Conservation (phyloP, 2,329 filamentous ascomycete species). For the Monilinia aucupariae region DNA sequence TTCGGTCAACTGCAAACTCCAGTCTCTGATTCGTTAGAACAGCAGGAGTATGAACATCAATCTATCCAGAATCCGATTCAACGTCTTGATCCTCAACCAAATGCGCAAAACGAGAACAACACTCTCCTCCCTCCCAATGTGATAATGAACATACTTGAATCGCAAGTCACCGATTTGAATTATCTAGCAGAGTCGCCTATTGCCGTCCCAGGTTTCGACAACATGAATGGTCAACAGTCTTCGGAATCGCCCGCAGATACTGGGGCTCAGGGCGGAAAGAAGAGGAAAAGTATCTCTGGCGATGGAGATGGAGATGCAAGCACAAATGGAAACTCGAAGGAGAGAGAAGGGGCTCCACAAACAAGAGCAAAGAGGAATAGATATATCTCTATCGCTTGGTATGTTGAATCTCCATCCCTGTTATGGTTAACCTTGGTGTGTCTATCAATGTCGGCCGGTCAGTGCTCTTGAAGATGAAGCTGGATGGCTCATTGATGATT, state of each 20-base stretch:
- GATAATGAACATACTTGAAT: slow-evolving; percentile 36
- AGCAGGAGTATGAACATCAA: too few species aligned
- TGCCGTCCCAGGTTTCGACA: slow-evolving; percentile 15
- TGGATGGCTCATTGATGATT: background rate
- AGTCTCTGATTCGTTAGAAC: too few species aligned
- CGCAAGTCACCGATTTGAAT: slow-evolving; percentile 33
- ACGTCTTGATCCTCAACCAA: background rate
- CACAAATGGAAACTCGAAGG: background rate
- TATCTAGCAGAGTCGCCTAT: slow-evolving; percentile 34
- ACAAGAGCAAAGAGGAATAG: slow-evolving; percentile 36
- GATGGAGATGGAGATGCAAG: slow-evolving; percentile 19
- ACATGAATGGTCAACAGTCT: slow-evolving; percentile 32
- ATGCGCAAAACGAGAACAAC: background rate
- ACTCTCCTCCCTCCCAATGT: slow-evolving; percentile 17
- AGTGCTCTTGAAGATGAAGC: background rate
- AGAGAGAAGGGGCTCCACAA: slow-evolving; percentile 24
- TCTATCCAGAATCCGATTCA: background rate
- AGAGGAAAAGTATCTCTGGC: slow-evolving; percentile 31
- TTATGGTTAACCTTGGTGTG: background rate
- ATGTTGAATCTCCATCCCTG: slow-evolving; percentile 9
- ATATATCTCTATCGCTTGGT: slow-evolving; percentile 38
- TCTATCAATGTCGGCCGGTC: background rate
- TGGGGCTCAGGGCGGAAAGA: slow-evolving; percentile 31
- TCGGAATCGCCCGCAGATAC: slow-evolving; percentile 33
- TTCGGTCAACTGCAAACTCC: background rate